These are phyloP conservation scores for Hymenoscyphus repandus DNA, from an alignment of 2,329 filamentous ascomycete species.

Conservation along the genomic window DNA sequence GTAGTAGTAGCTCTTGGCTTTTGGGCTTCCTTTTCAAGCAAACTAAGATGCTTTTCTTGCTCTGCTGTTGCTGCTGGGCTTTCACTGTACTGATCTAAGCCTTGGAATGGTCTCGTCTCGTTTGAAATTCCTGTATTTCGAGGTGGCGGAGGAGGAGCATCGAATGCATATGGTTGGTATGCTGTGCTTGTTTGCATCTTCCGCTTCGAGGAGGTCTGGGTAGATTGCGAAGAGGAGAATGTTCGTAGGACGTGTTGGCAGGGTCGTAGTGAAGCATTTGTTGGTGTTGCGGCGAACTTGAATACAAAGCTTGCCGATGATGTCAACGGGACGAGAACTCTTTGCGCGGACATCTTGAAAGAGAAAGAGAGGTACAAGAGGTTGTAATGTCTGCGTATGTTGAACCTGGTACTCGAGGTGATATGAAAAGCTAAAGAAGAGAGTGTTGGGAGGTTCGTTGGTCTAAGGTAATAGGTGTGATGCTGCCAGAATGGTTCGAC, in stretches of 20 bases:
- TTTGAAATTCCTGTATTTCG: constrained; percentile 51
- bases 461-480: too few relatives aligned
- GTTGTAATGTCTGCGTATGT: background rate
- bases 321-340: constrained; percentile 28
- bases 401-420: too few relatives aligned
- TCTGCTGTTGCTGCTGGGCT: constrained; percentile 62
- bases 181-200: constrained; percentile 62
- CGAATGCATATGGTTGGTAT: constrained; percentile 56
- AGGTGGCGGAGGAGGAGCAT: constrained; percentile 46
- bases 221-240: constrained; percentile 41
- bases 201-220: constrained; percentile 47
- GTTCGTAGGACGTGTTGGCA: constrained; percentile 37
- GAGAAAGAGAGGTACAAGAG: background rate
- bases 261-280: constrained; percentile 32
- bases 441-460: too few relatives aligned
- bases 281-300: constrained; percentile 25
- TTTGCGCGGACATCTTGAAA: constrained; percentile 27
- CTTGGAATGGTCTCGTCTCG: constrained; percentile 42
- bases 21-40: constrained; percentile 62
- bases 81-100: constrained; percentile 36
- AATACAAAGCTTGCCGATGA: constrained; percentile 26
- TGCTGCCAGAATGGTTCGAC: constrained; percentile 5
- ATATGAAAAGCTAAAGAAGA: too few relatives aligned
- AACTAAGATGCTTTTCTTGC: constrained; percentile 45
- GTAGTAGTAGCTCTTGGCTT: constrained; percentile 49